Base-by-base conservation (phyloP, 176 grass and related monocot species). In the Carex pumila region DNA sequence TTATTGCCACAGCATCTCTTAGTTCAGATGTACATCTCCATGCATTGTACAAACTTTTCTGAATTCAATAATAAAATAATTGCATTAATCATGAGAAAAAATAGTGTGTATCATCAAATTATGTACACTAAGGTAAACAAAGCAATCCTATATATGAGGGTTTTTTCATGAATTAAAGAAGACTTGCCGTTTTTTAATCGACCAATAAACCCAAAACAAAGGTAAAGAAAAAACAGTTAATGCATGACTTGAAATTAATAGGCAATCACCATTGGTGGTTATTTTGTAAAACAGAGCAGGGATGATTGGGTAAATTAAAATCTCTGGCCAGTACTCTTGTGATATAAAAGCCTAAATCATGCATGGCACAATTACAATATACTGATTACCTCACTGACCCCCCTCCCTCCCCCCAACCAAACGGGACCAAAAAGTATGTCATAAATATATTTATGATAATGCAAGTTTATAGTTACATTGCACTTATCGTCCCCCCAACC, bases 21-120 rank as follows among this genome's bases (percentile, higher is more conserved):
- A 99, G 89, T 62, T 95, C 88, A 83, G 90, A 94, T 72, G 88
- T 92, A 84, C 89, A 89, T 90, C 87, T 87, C 89, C 90, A 96
- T 61, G 91, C 97, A 84, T 90, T 93, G 81, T 94, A 89, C 53
- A 96, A 67, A 80, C 73, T 94, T 95, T 99, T 92, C 97, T 99
- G 88, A 89, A 71, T 78, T 87, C 19, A 43, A 43, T 18, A 13
- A 71, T 53, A 87, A 54, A 90, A 32, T 54, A 88, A 41, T 80
- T 62, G 47, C 19, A 85, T 45, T 17, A 71, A 7, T 81, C 59
- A n/a, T 17, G 70, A 29, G n/a, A 37, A 63, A 47, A 65, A 63
- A 45, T 50, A 64, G 37, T 50, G 56, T 36, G 50, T 6, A 72
- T 36, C 70, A 32, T 59, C 9, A 86, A 30, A 52, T 0, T 36